phyloP scores from a whole-genome alignment of 192 early-diverging fungal genomes.

The Cetraspora pellucida region DNA sequence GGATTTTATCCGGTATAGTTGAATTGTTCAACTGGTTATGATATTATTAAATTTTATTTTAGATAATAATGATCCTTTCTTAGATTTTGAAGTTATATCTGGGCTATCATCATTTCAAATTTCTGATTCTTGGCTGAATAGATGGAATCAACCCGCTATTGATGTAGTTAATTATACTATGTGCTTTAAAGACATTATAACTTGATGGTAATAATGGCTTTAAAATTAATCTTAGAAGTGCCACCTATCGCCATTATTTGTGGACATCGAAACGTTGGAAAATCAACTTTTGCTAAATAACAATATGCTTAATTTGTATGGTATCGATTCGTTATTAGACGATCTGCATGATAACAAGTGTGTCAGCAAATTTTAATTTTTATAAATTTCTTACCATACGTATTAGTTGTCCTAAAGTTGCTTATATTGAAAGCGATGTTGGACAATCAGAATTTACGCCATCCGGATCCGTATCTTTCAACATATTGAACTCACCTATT shows the following conservation, averaged over 20 bases:
- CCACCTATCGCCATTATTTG: conserved; percentile 66
- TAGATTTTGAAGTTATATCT: conserved; percentile 34
- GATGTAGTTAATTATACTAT: conserved; percentile 12
- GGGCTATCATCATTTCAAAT: conserved; percentile 42
- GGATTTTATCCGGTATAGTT: conserved; percentile 57
- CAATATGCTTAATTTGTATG: conserved; percentile 68
- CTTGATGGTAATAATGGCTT: conserved; percentile 32
- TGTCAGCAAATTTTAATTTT: background rate
- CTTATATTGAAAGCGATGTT: conserved; percentile 89
- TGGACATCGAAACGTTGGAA: conserved; percentile 83
- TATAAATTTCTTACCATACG: background rate
- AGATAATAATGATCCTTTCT: conserved; percentile 13
- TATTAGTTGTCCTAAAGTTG: conserved; percentile 65
- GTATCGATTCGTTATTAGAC: background rate
- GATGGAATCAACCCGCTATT: conserved; percentile 13
- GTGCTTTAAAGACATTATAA: conserved; percentile 21
- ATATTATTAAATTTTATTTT: conserved; percentile 20
- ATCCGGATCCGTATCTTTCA: conserved; percentile 77
- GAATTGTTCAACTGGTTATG: conserved; percentile 31
- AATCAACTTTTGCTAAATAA: conserved; percentile 91
- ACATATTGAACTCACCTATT: conserved; percentile 68
- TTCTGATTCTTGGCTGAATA: conserved; percentile 45
- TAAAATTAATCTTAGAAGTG: conserved; percentile 11
- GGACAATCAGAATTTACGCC: conserved; percentile 92
- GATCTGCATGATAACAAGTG: too few species aligned